Percentiles rank a stretch among this genome's conserved stretches.
phyloP scores from a whole-genome alignment of 2,329 filamentous ascomycete genomes.

The Chaetomiaceae sp. region DNA sequence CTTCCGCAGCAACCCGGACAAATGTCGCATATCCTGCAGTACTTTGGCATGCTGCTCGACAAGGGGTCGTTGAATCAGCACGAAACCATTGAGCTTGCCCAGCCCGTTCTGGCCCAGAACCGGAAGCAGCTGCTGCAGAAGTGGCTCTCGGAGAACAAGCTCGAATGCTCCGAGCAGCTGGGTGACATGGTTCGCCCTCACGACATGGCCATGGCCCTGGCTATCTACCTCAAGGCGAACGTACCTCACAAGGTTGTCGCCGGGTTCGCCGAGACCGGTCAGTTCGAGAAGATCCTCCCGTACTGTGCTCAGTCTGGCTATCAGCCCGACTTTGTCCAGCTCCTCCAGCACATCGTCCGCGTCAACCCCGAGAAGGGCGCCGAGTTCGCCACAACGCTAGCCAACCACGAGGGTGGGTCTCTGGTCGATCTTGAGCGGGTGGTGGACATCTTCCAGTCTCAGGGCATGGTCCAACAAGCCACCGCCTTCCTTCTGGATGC shows the following conservation, averaged over 20 bases:
- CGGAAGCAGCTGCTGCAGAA: conserved; percentile 96
- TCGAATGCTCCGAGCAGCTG: conserved; percentile 92
- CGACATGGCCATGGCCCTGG: conserved; percentile 81
- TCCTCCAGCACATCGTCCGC: conserved; percentile 88
- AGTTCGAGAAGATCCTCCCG: conserved; percentile 93
- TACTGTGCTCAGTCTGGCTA: conserved; percentile 84
- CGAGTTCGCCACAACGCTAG: conserved; percentile 89
- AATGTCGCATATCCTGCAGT: conserved; percentile 92
- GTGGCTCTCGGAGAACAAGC: conserved; percentile 94
- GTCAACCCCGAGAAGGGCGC: conserved; percentile 89
- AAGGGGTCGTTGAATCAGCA: conserved; percentile 90
- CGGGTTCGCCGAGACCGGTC: conserved; percentile 88
- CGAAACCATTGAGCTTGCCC: conserved; percentile 88
- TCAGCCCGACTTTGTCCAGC: conserved; percentile 88
- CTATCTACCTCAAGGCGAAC: conserved; percentile 87
- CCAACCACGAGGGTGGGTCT: conserved; percentile 81
- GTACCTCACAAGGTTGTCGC: conserved; percentile 92
- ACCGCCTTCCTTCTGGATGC: conserved; percentile 97
- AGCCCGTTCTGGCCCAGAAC: conserved; percentile 88
- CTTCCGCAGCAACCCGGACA: conserved; percentile 76
- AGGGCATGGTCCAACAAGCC: conserved; percentile 95
- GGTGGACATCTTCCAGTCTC: conserved; percentile 95
- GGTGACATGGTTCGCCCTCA: conserved; percentile 90
- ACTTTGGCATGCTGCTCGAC: conserved; percentile 95
- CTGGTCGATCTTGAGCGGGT: conserved; percentile 91